These are phyloP conservation scores for Fusarium robinianum DNA, from an alignment of 2,329 filamentous ascomycete species.

Conservation along the genomic window DNA sequence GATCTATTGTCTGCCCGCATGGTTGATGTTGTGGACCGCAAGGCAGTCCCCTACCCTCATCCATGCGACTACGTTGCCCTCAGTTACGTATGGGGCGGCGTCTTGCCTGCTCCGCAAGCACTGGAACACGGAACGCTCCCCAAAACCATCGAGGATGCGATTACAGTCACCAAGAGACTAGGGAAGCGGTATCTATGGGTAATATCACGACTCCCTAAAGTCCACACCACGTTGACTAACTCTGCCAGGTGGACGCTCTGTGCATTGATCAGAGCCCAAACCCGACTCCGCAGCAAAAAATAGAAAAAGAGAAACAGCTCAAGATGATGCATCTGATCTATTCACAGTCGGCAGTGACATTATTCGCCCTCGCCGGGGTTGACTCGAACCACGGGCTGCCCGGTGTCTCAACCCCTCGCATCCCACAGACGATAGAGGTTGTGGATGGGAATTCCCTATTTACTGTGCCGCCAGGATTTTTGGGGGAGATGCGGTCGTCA, in stretches of 20 bases:
- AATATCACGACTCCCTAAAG: neutral
- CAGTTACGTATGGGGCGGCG: slow-evolving; percentile 16
- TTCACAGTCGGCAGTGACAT: neutral
- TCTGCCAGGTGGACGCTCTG: slow-evolving; percentile 1
- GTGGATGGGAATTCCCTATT: neutral
- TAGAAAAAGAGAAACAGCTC: neutral
- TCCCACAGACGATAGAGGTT: neutral
- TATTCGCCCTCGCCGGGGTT: neutral
- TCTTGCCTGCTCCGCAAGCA: neutral
- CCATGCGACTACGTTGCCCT: slow-evolving; percentile 14
- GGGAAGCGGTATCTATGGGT: slow-evolving; percentile 9
- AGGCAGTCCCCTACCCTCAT: neutral
- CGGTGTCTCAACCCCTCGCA: neutral
- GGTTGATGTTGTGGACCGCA: neutral
- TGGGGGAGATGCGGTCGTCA: neutral
- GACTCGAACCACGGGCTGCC: neutral
- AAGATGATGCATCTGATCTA: slow-evolving; percentile 10
- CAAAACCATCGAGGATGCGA: slow-evolving; percentile 10
- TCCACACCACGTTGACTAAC: neutral
- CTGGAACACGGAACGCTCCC: neutral
- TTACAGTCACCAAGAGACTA: slow-evolving; percentile 1
- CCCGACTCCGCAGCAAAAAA: slow-evolving; percentile 1
- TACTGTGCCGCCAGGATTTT: neutral
- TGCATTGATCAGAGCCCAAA: slow-evolving; percentile 6
- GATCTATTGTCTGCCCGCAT: neutral